Evolutionary conservation across 176 grass and related monocot species (phyloP).

Genomic region (Echinochloa phyllopogon): DNA sequence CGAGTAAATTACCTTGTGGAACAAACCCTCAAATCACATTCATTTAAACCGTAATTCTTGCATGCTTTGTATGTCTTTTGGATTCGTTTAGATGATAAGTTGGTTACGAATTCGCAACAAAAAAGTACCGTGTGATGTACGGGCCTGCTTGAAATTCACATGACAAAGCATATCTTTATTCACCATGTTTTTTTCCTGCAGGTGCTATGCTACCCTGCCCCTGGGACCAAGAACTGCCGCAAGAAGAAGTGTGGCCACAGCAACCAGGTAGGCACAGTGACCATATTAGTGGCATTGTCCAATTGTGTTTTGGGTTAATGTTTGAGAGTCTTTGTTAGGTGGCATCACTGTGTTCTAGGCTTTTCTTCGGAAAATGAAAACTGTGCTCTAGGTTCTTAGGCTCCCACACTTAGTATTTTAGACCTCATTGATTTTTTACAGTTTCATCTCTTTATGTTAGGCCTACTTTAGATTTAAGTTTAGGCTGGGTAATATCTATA

Average conservation of each 20-base stretch:
- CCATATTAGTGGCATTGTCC: neutral
- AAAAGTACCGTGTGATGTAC: no score
- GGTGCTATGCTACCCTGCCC: conserved; percentile 32
- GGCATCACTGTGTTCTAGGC: neutral
- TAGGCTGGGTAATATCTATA: no score
- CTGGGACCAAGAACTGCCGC: conserved; percentile 45
- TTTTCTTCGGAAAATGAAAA: no score
- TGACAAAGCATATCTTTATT: neutral
- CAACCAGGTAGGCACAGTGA: conserved; percentile 54
- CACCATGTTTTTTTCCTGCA: neutral
- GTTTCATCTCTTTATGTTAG: neutral
- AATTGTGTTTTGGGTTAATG: neutral
- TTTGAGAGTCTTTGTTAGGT: neutral
- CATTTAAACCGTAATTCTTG: neutral
- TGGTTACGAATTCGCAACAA: neutral
- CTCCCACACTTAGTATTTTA: neutral
- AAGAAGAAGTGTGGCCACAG: conserved; percentile 80
- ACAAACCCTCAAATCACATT: neutral
- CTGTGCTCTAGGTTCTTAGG: neutral
- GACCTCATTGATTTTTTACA: neutral
- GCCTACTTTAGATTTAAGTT: neutral
- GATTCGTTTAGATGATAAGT: neutral
- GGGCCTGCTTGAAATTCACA: neutral
- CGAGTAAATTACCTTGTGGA: neutral
- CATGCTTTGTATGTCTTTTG: neutral